phyloP scores from a whole-genome alignment of 2,329 filamentous ascomycete species.

The Cladophialophora psammophila region DNA sequence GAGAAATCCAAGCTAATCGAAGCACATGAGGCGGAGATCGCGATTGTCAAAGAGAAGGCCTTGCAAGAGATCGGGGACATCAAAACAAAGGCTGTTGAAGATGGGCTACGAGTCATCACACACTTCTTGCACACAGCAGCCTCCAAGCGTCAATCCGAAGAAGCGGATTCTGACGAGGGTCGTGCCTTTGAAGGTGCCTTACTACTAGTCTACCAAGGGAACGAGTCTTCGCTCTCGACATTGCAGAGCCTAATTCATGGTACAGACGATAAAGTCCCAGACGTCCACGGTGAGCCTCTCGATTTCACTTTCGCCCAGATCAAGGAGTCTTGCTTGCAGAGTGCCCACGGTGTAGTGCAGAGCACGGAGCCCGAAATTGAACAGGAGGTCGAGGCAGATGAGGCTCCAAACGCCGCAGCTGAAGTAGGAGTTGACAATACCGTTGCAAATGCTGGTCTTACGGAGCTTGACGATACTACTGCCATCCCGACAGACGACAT shows the following conservation, averaged over 20 bases:
- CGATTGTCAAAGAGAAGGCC: slow-evolving; percentile 59
- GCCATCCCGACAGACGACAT: slow-evolving; percentile 63
- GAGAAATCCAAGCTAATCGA: slow-evolving; percentile 65
- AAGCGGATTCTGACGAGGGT: slow-evolving; percentile 64
- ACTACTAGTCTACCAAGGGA: slow-evolving; percentile 69
- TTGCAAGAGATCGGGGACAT: slow-evolving; percentile 58
- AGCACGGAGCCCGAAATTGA: slow-evolving; percentile 46
- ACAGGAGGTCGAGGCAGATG: slow-evolving; percentile 52
- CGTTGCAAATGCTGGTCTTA: slow-evolving; percentile 65
- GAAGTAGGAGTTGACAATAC: slow-evolving; percentile 64
- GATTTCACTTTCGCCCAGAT: slow-evolving; percentile 64
- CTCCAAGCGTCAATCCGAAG: slow-evolving; percentile 65
- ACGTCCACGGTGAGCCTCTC: slow-evolving; percentile 62
- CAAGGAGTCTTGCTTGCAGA: slow-evolving; percentile 57
- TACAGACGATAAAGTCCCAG: slow-evolving; percentile 63
- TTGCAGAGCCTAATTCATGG: slow-evolving; percentile 69
- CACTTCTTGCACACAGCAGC: slow-evolving; percentile 70
- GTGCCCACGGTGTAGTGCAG: slow-evolving; percentile 45
- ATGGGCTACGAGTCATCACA: slow-evolving; percentile 65
- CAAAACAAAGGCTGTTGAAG: slow-evolving; percentile 57
- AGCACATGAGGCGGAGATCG: slow-evolving; percentile 63
- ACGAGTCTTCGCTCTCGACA: slow-evolving; percentile 64
- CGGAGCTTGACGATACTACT: slow-evolving; percentile 63
- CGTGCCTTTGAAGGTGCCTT: slow-evolving; percentile 70
- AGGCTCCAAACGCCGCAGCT: slow-evolving; percentile 49